These are phyloP conservation scores for Elsinoe fawcettii DNA, from an alignment of 2,329 filamentous ascomycete species.

Conservation along the genomic window DNA sequence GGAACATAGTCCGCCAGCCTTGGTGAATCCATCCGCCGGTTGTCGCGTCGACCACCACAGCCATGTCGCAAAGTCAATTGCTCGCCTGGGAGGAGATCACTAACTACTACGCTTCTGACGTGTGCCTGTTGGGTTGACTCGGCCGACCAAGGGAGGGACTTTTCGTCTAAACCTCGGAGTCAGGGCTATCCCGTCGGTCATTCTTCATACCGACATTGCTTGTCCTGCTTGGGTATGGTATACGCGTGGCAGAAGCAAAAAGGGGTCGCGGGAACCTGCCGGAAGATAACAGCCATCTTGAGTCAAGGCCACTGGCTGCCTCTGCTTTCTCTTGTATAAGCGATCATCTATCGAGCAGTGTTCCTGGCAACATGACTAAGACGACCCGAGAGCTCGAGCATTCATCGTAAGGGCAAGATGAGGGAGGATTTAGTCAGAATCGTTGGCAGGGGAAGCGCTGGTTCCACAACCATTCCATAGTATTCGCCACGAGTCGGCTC, in stretches of 20 bases:
- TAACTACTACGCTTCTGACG: not conserved
- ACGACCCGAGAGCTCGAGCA: not conserved
- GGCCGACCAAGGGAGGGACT: not conserved
- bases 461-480: not conserved
- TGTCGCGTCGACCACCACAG: conserved; percentile 5
- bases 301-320: not conserved
- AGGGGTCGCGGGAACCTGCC: not conserved
- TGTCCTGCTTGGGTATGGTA: not conserved
- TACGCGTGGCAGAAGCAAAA: not conserved
- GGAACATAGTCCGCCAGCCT: conserved; percentile 11
- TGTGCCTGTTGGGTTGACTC: not conserved
- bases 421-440: not conserved
- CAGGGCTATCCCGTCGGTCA: conserved; percentile 6
- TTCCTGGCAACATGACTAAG: not conserved
- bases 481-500: not conserved
- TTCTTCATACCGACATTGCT: not conserved
- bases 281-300: not conserved
- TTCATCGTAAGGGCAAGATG: not conserved
- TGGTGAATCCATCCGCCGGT: not conserved
- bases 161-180: conserved; percentile 7
- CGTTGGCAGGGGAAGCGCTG: not conserved
- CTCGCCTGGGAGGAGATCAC: not conserved
- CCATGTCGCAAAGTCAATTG: conserved; percentile 9
- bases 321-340: not conserved
- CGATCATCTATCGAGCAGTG: not conserved